These are phyloP conservation scores for Wickerhamomyces canadensis DNA, from an alignment of 805 yeast species.

Conservation along the genomic window DNA sequence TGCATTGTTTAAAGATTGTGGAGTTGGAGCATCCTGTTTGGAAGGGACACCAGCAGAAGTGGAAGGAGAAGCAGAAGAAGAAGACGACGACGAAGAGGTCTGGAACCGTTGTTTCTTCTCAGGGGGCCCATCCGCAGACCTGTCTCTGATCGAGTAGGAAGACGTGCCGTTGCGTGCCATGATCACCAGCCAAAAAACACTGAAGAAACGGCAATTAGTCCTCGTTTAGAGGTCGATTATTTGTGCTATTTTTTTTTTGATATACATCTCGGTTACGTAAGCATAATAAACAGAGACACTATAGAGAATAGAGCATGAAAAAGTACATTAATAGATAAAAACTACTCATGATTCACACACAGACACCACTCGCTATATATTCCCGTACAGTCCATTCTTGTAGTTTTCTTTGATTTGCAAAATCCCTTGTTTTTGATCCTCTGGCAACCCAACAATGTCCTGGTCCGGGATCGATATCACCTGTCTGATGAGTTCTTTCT, in stretches of 20 bases:
- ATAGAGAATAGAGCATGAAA: no score
- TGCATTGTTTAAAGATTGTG: conserved; percentile 4
- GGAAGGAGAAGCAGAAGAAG: background rate
- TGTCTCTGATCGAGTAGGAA: conserved; percentile 12
- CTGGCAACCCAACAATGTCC: conserved; percentile 44
- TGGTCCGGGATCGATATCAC: conserved; percentile 47
- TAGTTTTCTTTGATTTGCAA: conserved; percentile 24
- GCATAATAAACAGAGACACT: no score
- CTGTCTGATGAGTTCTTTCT: conserved; percentile 42
- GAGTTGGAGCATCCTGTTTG: background rate
- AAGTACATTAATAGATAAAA: no score
- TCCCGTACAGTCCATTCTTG: conserved; percentile 24
- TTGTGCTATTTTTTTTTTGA: no score
- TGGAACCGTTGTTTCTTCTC: conserved; percentile 10
- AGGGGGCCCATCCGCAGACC: conserved; percentile 9
- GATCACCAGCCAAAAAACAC: no score
- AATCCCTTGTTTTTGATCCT: conserved; percentile 36
- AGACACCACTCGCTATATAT: background rate
- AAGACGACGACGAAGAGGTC: background rate
- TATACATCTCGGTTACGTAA: no score
- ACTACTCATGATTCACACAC: background rate
- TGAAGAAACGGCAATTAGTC: no score
- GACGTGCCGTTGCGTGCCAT: conserved; percentile 18
- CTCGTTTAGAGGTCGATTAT: no score
- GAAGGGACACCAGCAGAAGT: no score